These are phyloP conservation scores for Moesziomyces sp. DNA, from an alignment of 1,284 basidiomycete species.

Conservation along the genomic window DNA sequence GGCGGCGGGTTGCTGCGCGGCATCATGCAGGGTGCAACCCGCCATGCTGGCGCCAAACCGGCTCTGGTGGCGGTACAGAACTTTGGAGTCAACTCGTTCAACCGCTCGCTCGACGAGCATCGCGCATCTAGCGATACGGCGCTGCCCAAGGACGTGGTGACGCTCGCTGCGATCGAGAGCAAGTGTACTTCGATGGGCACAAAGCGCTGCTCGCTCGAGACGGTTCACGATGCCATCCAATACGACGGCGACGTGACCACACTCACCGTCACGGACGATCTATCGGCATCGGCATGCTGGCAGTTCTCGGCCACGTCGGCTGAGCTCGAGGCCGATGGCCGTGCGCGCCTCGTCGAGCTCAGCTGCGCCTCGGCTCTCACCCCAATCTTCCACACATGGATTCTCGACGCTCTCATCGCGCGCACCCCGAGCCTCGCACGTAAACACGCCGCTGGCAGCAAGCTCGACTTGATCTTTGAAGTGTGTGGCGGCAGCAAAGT, in stretches of 20 bases:
- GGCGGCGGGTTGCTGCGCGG: slow-evolving; percentile 34
- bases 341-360: slow-evolving; percentile 56
- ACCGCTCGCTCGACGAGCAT: slow-evolving; percentile 29
- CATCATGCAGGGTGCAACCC: slow-evolving; percentile 19
- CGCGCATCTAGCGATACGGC: not conserved
- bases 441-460: slow-evolving; percentile 11
- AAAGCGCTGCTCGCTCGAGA: slow-evolving; percentile 34
- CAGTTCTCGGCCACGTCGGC: slow-evolving; percentile 10
- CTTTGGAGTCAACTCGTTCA: slow-evolving; percentile 52
- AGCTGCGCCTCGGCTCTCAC: slow-evolving; percentile 54
- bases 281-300: slow-evolving; percentile 47
- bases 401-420: slow-evolving; percentile 21
- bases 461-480: slow-evolving; percentile 51
- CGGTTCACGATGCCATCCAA: slow-evolving; percentile 40
- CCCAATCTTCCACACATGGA: slow-evolving; percentile 48
- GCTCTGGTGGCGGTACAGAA: slow-evolving; percentile 50
- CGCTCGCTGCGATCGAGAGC: slow-evolving; percentile 44
- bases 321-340: not conserved
- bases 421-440: slow-evolving; percentile 1
- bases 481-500: slow-evolving; percentile 62
- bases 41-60: not conserved
- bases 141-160: slow-evolving; percentile 15
- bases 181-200: slow-evolving; percentile 64
- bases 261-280: slow-evolving; percentile 52
- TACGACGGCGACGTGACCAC: slow-evolving; percentile 23